Conservation (phyloP, 805 yeast species). For the Candida lessepsii region DNA sequence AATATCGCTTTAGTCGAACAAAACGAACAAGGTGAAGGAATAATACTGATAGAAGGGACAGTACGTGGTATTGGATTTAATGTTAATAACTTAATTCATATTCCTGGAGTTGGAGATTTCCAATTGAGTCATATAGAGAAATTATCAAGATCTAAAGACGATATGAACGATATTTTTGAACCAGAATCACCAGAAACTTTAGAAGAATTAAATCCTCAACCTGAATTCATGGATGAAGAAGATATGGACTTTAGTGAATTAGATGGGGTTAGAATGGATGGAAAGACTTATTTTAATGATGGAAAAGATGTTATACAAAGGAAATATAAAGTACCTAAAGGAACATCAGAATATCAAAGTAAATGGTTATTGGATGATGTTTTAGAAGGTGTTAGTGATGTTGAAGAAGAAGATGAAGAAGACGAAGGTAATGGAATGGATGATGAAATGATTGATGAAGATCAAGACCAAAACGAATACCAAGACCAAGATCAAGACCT, state of each 20-base stretch:
- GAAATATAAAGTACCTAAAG: slow-evolving; percentile 55
- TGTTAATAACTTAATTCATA: slow-evolving; percentile 73
- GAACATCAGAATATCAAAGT: slow-evolving; percentile 75
- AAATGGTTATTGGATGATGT: slow-evolving; percentile 69
- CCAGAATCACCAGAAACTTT: slow-evolving; percentile 53
- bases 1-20: slow-evolving; percentile 39
- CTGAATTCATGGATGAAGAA: slow-evolving; percentile 43
- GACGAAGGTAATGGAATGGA: neutral
- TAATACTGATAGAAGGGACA: slow-evolving; percentile 66
- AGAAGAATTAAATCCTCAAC: slow-evolving; percentile 57
- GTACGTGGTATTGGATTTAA: slow-evolving; percentile 86
- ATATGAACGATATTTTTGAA: slow-evolving; percentile 22
- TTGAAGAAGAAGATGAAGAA: slow-evolving; percentile 43
- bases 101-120: slow-evolving; percentile 90
- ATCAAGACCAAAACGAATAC: no score
- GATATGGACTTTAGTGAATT: slow-evolving; percentile 14
- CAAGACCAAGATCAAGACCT: no score
- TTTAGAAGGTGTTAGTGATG: slow-evolving; percentile 40
- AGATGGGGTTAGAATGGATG: slow-evolving; percentile 56
- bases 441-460: slow-evolving; percentile 28
- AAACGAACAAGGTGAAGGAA: slow-evolving; percentile 19
- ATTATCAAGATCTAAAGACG: slow-evolving; percentile 20
- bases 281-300: slow-evolving; percentile 47
- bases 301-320: slow-evolving; percentile 12
- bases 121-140: slow-evolving; percentile 68